These are phyloP conservation scores for Auricularia heimuer DNA, from an alignment of 768 basidiomycete species.

Conservation along the genomic window DNA sequence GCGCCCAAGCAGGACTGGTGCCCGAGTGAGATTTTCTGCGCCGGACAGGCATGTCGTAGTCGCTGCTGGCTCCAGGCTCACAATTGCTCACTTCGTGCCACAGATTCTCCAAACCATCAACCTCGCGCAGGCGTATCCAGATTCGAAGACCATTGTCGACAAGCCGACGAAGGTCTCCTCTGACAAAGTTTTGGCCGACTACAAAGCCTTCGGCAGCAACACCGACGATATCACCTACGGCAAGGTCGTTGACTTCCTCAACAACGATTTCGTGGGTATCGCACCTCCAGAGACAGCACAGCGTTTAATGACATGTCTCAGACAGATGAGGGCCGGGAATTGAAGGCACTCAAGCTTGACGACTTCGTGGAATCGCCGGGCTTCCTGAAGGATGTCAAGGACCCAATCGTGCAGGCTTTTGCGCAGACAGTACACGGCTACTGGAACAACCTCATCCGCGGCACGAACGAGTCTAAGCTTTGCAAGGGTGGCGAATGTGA, in stretches of 20 bases:
- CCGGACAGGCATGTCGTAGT: constrained; percentile 48
- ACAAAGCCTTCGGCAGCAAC: constrained; percentile 27
- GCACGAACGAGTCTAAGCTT: constrained; percentile 58
- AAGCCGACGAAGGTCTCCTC: constrained; percentile 66
- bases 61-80: constrained; percentile 3
- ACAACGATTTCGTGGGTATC: constrained; percentile 49
- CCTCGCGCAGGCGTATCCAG: constrained; percentile 60
- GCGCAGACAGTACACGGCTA: constrained; percentile 72
- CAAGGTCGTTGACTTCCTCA: constrained; percentile 56
- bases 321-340: constrained; percentile 76
- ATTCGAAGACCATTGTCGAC: constrained; percentile 87
- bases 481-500: constrained; percentile 60
- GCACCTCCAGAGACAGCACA: neutral
- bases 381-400: constrained; percentile 60
- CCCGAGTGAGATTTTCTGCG: constrained; percentile 66
- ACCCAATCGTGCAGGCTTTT: constrained; percentile 62
- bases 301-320: constrained; percentile 7
- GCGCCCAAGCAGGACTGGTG: constrained; percentile 75
- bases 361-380: constrained; percentile 54
- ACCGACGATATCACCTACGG: constrained; percentile 45
- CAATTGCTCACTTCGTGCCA: constrained; percentile 7
- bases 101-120: constrained; percentile 82
- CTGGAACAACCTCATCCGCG: constrained; percentile 72
- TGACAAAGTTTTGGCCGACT: constrained; percentile 61
- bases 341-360: constrained; percentile 50